phyloP scores from a whole-genome alignment of 306 rosid genomes.

The Fagus sylvatica region DNA sequence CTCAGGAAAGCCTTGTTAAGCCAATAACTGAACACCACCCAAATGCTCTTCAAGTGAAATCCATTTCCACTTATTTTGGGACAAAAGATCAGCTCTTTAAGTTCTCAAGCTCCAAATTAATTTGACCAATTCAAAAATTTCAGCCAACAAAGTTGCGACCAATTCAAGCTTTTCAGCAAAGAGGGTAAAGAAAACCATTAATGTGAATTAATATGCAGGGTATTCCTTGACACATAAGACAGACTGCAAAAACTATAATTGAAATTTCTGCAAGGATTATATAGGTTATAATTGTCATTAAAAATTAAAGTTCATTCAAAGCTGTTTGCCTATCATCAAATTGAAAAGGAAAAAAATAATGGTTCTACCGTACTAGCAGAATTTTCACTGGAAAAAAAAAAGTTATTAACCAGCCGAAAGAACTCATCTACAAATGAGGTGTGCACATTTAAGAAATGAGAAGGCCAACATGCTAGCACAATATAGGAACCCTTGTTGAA shows the following conservation, averaged over 20 bases:
- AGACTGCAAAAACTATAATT: no score
- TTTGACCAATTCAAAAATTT: neutral
- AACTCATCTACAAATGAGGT: neutral
- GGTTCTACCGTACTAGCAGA: no score
- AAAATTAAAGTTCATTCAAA: neutral
- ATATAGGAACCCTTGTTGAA: neutral
- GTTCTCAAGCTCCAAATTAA: neutral
- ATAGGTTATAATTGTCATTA: neutral
- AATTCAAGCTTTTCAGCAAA: neutral
- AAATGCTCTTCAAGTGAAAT: neutral
- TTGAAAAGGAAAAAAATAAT: neutral
- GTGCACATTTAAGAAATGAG: neutral
- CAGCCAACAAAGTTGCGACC: neutral
- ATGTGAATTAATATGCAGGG: no score
- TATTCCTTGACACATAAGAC: neutral
- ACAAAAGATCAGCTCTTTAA: neutral
- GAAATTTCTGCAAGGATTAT: neutral
- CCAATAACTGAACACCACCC: neutral
- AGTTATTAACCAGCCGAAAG: neutral
- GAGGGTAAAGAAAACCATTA: neutral
- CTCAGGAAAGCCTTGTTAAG: neutral
- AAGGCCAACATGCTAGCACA: neutral
- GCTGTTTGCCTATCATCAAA: neutral
- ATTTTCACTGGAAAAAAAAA: neutral
- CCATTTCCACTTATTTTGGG: neutral